A percentile compares a stretch with the other conserved stretches of the same genome.
Evolutionary conservation across 148 eudicot species (phyloP).

Genomic region (Amaranthus palmeri): DNA sequence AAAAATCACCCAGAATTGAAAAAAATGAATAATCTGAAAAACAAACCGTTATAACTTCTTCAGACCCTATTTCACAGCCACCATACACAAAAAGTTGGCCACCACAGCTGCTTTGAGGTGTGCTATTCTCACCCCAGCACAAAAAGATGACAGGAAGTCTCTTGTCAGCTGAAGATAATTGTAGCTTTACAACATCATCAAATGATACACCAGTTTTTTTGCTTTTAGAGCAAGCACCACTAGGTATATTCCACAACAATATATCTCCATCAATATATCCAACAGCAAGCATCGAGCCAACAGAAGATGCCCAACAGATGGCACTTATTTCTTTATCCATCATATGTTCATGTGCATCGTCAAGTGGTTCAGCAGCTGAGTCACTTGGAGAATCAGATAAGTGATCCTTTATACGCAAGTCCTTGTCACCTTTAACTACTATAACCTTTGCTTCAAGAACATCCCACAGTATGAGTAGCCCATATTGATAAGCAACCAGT

Average conservation of each 20-base stretch:
- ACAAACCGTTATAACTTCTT: slow-evolving; percentile 75
- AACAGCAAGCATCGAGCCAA: slow-evolving; percentile 60
- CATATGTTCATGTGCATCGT: slow-evolving; percentile 34
- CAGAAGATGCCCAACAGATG: slow-evolving; percentile 72
- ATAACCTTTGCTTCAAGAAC: slow-evolving; percentile 46
- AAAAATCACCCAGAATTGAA: background rate
- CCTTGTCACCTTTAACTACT: slow-evolving; percentile 57
- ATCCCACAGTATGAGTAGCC: slow-evolving; percentile 62
- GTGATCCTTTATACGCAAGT: slow-evolving; percentile 45
- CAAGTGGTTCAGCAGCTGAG: slow-evolving; percentile 21
- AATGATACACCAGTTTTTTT: slow-evolving; percentile 30
- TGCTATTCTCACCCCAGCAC: slow-evolving; percentile 50
- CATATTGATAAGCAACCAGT: slow-evolving; percentile 55
- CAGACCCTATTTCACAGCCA: slow-evolving; percentile 72
- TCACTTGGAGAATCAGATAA: slow-evolving; percentile 33
- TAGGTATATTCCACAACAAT: slow-evolving; percentile 57
- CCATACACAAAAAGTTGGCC: slow-evolving; percentile 75
- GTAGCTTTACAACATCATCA: slow-evolving; percentile 59
- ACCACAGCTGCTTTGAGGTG: slow-evolving; percentile 39
- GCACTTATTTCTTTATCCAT: slow-evolving; percentile 73
- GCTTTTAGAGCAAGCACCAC: slow-evolving; percentile 30
- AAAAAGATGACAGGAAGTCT: slow-evolving; percentile 67
- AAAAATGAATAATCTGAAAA: slow-evolving; percentile 7
- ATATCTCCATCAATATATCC: slow-evolving; percentile 80
- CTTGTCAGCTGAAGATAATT: slow-evolving; percentile 55